Conservation (phyloP, 2,329 filamentous ascomycete genomes). For the Ceratocystis papillata region DNA sequence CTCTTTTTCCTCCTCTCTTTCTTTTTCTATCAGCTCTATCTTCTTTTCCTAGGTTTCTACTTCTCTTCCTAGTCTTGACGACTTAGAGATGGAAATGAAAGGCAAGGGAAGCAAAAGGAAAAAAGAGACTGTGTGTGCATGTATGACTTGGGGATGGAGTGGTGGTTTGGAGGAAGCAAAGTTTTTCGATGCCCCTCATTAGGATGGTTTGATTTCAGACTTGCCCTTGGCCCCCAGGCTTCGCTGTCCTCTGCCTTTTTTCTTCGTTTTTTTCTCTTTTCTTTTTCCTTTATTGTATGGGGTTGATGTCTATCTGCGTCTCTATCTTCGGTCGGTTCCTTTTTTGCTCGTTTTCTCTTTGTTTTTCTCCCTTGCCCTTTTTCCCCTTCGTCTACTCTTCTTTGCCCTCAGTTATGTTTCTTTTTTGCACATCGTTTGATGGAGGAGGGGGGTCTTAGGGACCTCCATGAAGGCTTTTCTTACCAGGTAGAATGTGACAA, state of each 20-base stretch:
- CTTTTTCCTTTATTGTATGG: constrained; percentile 10
- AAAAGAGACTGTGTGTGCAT: constrained; percentile 5
- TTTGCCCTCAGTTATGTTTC: neutral
- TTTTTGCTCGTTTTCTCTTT: constrained; percentile 5
- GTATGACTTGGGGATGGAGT: neutral
- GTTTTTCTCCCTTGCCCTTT: constrained; percentile 6
- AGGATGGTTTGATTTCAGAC: neutral
- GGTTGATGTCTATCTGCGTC: neutral
- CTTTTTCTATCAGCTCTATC: constrained; percentile 1
- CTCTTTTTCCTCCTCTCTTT: constrained; percentile 8
- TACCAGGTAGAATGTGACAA: neutral
- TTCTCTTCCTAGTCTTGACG: neutral
- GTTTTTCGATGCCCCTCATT: neutral
- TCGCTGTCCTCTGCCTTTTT: neutral
- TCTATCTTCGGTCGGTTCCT: constrained; percentile 11
- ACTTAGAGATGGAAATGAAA: neutral
- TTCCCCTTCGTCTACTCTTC: neutral
- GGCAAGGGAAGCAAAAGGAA: neutral
- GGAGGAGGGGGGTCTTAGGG: neutral
- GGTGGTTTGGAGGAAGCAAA: neutral
- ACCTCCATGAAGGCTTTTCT: neutral
- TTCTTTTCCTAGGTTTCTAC: neutral
- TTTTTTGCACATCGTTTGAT: constrained; percentile 1
- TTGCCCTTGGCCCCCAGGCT: neutral
- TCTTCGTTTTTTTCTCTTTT: neutral